Base-by-base conservation (phyloP, 75 land plant genomes). In the Larix kaempferi region DNA sequence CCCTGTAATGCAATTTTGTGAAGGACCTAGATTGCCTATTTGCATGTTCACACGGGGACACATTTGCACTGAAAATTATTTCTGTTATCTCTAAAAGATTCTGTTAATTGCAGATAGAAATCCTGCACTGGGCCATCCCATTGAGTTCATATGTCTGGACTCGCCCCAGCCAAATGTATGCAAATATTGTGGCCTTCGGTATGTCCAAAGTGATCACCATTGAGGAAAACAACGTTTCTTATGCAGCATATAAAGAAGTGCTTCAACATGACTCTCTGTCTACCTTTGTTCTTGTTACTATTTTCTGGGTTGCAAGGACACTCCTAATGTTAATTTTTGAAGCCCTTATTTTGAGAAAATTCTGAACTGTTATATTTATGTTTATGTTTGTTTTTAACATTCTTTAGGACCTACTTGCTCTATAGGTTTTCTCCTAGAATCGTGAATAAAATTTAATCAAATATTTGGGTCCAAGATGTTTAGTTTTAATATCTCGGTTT, bases 101-200 rank as follows among this genome's bases (percentile, higher is more conserved):
- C 22, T 56, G 56, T 75, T 69, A 39, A 23, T 6, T 81, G 77
- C 92, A 95, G 98, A 90, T 73, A 89, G 22, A 33, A 64, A 96
- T 76, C 91, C 91, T 37, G 94, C 98, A 5, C 86, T 96, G 64
- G 99, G 99, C 12, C 99, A 96, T 80, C 99, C 99, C 8, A 89
- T 96, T 59, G 99, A 96, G 80, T 96, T 82, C 76, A 96, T 96
- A 49, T 94, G 98, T 81, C 86, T 96, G 11, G 99, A 96, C 74
- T 66, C 76, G 72, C 73, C 74, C 12, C 76, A 80, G 57, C 99
- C 99, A 35, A 86, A 87, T 35, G 79, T 96, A 11, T 96, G 99
- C 88, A 96, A 96, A 83, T 96, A 96, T 57, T 96, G 99, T 79
- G 99, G 99, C 66, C 85, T 96, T 27, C 94, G 99, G 52, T 96